Evolutionary conservation across 2,329 filamentous ascomycete species (phyloP), one percentile per base, ranked within the genome.

Genomic region (Ascocoryne sarcoides): DNA sequence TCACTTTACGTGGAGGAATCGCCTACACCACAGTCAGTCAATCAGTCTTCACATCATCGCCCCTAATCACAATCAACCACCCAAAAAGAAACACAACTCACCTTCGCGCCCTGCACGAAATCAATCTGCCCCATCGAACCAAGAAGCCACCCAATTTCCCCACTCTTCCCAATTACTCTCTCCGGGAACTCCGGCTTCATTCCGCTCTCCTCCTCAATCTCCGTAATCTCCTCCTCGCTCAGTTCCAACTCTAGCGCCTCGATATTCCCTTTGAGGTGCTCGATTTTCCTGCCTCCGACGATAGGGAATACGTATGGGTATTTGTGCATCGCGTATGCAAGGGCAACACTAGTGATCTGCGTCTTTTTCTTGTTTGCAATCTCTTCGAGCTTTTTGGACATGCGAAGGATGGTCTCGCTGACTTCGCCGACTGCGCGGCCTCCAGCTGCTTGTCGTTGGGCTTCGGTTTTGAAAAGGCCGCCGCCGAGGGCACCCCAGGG

Each of bases 321-420:
- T 17, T 33, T 33, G 17, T 33, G 12, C n/a, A 33, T 15, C 12
- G 17, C 16, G 17, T 33, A 33, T 16, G 31, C 31, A 4, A 33
- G 16, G 4, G 31, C 31, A 18, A 47, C 59, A 59, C 31, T 61
- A 20, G 61, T 58, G 7, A 57, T 58, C 47, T 60, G 58, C n/a
- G 54, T 60, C 2, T 57, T 57, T 10, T 50, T 48, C 9, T 58
- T 50, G 12, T 46, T 46, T 2, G 60, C 58, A 29, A 52, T 51
- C 42, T 61, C 53, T 40, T 62, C 60, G 14, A 62, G 47, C 14
- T 10, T 16, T 16, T 14, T 17, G n/a, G 31, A 33, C 10, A 33
- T 17, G 4, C 7, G 23, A 7, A 7, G 7, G 12, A 7, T 53
- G 60, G 54, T 5, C 34, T 30, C 5, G 59, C 58, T 14, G 61